Percentiles rank a stretch among this genome's conserved stretches.
phyloP scores from a whole-genome alignment of 2,329 filamentous ascomycete species.

The Madurella mycetomatis region DNA sequence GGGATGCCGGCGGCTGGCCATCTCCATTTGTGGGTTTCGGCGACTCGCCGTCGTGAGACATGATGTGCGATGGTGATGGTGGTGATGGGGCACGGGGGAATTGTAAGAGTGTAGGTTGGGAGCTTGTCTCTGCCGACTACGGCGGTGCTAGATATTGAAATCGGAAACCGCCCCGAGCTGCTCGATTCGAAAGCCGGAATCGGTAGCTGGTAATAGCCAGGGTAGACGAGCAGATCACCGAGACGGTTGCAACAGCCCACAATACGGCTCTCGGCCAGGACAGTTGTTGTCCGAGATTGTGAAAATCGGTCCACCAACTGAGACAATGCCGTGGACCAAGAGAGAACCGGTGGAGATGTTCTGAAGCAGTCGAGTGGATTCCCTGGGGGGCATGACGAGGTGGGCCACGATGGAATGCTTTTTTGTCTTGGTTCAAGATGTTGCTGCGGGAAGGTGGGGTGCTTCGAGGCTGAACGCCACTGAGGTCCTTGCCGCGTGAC shows the following conservation, averaged over 20 bases:
- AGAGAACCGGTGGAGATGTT: conserved; percentile 9
- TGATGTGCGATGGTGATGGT: conserved; percentile 29
- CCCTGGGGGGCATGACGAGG: neutral
- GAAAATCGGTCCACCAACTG: conserved; percentile 7
- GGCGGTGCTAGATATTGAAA: neutral
- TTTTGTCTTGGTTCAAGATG: neutral
- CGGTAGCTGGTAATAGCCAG: neutral
- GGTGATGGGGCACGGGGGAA: neutral
- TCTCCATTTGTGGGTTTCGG: conserved; percentile 35
- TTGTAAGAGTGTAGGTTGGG: conserved; percentile 51
- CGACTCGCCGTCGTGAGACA: conserved; percentile 28
- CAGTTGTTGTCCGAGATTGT: neutral
- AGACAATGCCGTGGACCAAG: conserved; percentile 12
- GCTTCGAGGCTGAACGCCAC: neutral
- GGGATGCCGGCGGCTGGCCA: conserved; percentile 54
- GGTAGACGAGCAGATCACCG: neutral
- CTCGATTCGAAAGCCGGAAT: neutral
- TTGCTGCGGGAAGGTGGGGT: conserved; percentile 9
- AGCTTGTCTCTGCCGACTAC: neutral
- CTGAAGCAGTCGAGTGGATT: neutral
- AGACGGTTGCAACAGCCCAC: neutral
- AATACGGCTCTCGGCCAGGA: conserved; percentile 2
- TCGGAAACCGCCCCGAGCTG: neutral
- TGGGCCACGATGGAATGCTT: neutral
- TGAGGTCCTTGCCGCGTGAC: conserved; percentile 17